Evolutionary conservation across 495 filamentous ascomycete genomes (phyloP).

Genomic region (Daldinia concentrica): DNA sequence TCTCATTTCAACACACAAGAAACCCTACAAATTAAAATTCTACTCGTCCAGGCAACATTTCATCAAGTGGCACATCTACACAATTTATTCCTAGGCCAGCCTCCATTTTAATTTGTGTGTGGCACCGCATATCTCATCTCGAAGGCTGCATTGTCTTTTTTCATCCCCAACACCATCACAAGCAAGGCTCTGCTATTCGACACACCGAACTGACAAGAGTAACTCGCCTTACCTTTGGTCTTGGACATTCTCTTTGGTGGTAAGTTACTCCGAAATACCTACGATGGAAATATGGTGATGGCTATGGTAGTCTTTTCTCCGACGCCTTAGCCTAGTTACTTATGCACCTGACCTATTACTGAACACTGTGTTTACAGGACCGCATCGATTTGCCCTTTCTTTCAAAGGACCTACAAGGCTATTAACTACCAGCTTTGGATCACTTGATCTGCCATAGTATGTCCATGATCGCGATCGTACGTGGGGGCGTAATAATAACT

Average conservation of each 20-base stretch:
- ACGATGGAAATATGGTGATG: background rate
- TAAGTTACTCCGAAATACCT: background rate
- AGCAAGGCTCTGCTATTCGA: background rate
- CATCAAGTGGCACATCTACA: background rate
- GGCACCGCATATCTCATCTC: background rate
- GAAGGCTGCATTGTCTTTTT: background rate
- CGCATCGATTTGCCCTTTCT: background rate
- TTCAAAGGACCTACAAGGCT: background rate
- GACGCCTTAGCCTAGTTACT: background rate
- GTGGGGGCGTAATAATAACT: background rate
- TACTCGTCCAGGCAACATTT: background rate
- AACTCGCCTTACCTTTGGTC: background rate
- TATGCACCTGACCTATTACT: background rate
- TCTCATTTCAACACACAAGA: background rate
- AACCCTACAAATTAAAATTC: background rate
- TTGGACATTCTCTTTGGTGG: background rate
- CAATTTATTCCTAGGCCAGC: background rate
- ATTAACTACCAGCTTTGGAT: background rate
- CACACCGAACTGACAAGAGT: background rate
- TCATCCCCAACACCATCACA: background rate
- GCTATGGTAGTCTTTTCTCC: background rate
- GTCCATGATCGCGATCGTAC: background rate
- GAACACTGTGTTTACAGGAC: background rate
- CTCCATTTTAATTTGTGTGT: background rate
- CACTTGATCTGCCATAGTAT: background rate